Evolutionary conservation across 176 grass and related monocot species (phyloP).

Genomic region (Poa pratensis): DNA sequence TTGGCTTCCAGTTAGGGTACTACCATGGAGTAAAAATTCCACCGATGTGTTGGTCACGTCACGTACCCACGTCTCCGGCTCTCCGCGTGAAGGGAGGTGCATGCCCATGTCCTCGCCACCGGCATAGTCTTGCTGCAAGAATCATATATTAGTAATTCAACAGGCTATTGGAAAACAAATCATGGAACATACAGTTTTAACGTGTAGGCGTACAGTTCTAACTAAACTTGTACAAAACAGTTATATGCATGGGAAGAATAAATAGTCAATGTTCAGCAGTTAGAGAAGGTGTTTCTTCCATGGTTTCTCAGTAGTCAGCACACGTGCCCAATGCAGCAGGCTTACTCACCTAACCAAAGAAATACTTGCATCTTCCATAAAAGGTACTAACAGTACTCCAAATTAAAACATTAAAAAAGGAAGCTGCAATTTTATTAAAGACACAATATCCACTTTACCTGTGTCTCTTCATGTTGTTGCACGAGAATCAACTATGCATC

Average conservation of each 20-base stretch:
- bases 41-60: neutral
- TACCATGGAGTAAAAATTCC: neutral
- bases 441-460: neutral
- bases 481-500: neutral
- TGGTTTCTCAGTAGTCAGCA: neutral
- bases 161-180: neutral
- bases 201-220: neutral
- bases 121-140: constrained; percentile 65
- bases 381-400: neutral
- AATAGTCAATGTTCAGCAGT: neutral
- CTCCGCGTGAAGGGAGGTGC: neutral
- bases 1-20: neutral
- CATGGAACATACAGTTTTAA: neutral
- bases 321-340: neutral
- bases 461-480: neutral
- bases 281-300: neutral
- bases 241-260: neutral
- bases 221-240: neutral
- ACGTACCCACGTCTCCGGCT: neutral
- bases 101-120: constrained; percentile 58
- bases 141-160: neutral
- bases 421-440: neutral
- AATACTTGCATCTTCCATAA: neutral
- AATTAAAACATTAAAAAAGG: neutral
- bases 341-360: neutral